Base-by-base conservation (phyloP, 306 rosid genomes). In the Pyrus pyrifolia region DNA sequence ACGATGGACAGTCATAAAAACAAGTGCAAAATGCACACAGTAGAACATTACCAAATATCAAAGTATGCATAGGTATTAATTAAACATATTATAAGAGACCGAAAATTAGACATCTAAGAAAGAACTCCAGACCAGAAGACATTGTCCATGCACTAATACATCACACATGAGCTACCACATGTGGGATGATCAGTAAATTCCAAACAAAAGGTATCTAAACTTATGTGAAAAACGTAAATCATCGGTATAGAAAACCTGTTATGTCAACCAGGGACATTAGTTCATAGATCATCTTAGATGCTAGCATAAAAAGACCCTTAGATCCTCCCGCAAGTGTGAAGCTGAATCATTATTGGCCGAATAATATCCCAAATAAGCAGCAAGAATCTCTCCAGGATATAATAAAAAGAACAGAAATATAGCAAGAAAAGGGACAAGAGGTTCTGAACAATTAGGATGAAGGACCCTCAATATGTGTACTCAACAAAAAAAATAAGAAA, bases 1-100 rank as follows among this genome's bases (percentile, higher is more conserved):
- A 69, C 45, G 78, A 35, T 65, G 77, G 68, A 23, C 17, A 14
- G 4, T 65, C 55, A 73, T 59, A 77, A 85, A 81, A 87, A 81
- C 61, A 29, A 71, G 74, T 76, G 77, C 83, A 61, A 58, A 80
- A 65, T 53, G 64, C 72, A 80, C 33, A 55, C 72, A 71, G 77
- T 69, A 38, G 64, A 79, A 35, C 17, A 35, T 38, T 11, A 11
- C 29, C 49, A 66, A 38, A 35, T 15, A 45, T 38, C 53, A 15
- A 38, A n/a, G 30, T 29, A 67, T 23, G 68, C 45, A 13, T 33
- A 49, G 21, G 66, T 40, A 44, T 68, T 19, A 45, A 68, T 44
- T 45, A 25, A 38, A 68, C 35, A 68, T 25, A 38, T 7, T 38
- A 38, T 7, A 38, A 7, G 42, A 38, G 42, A 7, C 42, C 42